Evolutionary conservation across 148 eudicot species (phyloP).

Genomic region (Selenicereus undatus): DNA sequence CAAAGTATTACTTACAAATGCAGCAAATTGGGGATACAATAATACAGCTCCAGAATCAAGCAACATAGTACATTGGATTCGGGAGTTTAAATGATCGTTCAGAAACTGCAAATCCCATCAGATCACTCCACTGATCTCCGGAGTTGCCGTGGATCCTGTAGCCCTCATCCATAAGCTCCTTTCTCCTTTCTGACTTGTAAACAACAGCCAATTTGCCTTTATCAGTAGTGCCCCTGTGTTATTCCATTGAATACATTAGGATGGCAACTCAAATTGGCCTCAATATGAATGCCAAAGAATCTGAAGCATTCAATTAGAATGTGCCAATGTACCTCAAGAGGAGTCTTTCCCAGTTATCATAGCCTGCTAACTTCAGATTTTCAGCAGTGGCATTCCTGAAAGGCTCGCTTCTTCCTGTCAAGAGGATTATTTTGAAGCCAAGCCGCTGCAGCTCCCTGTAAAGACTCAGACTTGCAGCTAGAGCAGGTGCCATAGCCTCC

Average conservation of each 20-base stretch:
- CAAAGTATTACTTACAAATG: slow-evolving; percentile 8
- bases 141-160: slow-evolving; percentile 71
- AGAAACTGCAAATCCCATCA: slow-evolving; percentile 62
- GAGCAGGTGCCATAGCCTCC: slow-evolving; percentile 57
- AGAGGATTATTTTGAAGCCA: slow-evolving; percentile 63
- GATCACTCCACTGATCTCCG: slow-evolving; percentile 96
- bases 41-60: slow-evolving; percentile 23
- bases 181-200: slow-evolving; percentile 81
- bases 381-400: slow-evolving; percentile 50
- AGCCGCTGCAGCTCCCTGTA: slow-evolving; percentile 63
- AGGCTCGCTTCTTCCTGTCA: slow-evolving; percentile 72
- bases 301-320: background rate
- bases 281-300: background rate
- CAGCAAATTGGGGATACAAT: background rate
- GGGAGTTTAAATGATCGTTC: slow-evolving; percentile 82
- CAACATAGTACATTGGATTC: slow-evolving; percentile 74
- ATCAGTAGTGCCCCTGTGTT: slow-evolving; percentile 52
- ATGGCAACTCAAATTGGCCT: background rate
- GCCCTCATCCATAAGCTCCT: slow-evolving; percentile 57
- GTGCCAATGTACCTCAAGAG: slow-evolving; percentile 49
- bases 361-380: slow-evolving; percentile 59
- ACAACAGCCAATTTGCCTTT: slow-evolving; percentile 42
- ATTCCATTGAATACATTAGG: background rate
- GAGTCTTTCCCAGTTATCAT: slow-evolving; percentile 63
- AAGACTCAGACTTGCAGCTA: slow-evolving; percentile 65